phyloP scores from a whole-genome alignment of 768 basidiomycete species.

The Pulveroboletus sp. region DNA sequence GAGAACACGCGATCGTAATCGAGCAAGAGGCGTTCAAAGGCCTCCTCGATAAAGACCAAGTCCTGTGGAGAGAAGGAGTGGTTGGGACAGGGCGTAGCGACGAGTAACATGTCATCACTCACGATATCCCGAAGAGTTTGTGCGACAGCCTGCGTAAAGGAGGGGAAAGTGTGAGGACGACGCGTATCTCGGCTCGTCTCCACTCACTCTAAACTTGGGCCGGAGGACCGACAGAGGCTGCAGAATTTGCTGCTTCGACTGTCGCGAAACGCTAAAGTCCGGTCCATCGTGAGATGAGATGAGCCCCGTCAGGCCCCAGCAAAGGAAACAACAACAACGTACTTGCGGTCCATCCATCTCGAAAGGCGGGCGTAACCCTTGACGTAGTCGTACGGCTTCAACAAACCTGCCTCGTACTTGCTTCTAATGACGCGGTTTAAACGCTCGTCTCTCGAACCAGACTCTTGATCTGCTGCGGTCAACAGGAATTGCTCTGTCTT shows the following conservation, averaged over 20 bases:
- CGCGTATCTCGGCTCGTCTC: neutral
- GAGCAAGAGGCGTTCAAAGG: conserved; percentile 89
- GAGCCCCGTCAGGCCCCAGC: neutral
- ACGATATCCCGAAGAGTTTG: conserved; percentile 82
- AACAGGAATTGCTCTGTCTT: conserved; percentile 87
- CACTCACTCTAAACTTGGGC: conserved; percentile 75
- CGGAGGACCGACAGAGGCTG: conserved; percentile 82
- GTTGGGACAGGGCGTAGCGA: neutral
- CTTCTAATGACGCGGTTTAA: conserved; percentile 88
- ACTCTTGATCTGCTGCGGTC: conserved; percentile 91
- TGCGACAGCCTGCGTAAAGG: conserved; percentile 55
- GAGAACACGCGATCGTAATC: conserved; percentile 94
- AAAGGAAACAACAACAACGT: conserved; percentile 15
- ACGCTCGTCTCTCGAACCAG: conserved; percentile 85
- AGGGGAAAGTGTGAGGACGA: neutral
- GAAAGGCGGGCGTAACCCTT: conserved; percentile 90
- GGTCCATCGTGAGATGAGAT: neutral
- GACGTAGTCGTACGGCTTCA: conserved; percentile 96
- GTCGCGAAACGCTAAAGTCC: conserved; percentile 67
- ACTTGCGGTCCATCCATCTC: conserved; percentile 96
- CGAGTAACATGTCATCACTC: conserved; percentile 13
- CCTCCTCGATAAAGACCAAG: conserved; percentile 96
- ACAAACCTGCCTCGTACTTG: conserved; percentile 92
- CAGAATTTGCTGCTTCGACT: conserved; percentile 87
- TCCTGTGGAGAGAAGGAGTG: conserved; percentile 45